These are phyloP conservation scores for Nymphaea thermarum DNA, from an alignment of 164 flowering plant genomes.

Conservation along the genomic window DNA sequence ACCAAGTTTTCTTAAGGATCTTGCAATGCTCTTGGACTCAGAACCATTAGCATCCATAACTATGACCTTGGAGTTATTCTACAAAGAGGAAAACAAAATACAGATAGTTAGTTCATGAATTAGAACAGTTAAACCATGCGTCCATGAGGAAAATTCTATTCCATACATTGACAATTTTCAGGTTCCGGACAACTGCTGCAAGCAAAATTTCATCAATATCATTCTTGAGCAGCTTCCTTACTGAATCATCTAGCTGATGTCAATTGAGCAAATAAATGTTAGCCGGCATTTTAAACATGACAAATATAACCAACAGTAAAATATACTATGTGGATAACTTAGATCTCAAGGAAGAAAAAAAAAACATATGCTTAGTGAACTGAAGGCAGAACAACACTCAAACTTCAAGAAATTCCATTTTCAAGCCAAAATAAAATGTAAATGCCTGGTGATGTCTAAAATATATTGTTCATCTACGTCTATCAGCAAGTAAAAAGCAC, in stretches of 20 bases:
- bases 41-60: conserved; percentile 88
- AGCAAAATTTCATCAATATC: conserved; percentile 56
- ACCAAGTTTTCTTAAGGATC: conserved; percentile 84
- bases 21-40: conserved; percentile 80
- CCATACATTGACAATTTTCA: conserved; percentile 69
- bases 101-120: neutral
- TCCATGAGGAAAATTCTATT: neutral
- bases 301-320: too few relatives aligned
- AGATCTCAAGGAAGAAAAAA: too few relatives aligned
- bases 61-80: conserved; percentile 88
- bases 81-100: conserved; percentile 20
- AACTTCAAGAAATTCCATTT: too few relatives aligned
- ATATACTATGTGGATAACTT: too few relatives aligned
- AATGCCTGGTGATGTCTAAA: too few relatives aligned
- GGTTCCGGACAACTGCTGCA: conserved; percentile 67
- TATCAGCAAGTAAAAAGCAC: too few relatives aligned
- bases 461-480: too few relatives aligned
- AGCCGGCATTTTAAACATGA: too few relatives aligned
- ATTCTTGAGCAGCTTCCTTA: conserved; percentile 44
- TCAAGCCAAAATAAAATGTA: too few relatives aligned
- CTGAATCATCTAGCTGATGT: conserved; percentile 53
- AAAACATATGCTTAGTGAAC: too few relatives aligned
- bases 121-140: neutral
- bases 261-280: neutral
- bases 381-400: too few relatives aligned